These are phyloP conservation scores for Lactarius sanguifluus DNA, from an alignment of 768 basidiomycete species.

Conservation along the genomic window DNA sequence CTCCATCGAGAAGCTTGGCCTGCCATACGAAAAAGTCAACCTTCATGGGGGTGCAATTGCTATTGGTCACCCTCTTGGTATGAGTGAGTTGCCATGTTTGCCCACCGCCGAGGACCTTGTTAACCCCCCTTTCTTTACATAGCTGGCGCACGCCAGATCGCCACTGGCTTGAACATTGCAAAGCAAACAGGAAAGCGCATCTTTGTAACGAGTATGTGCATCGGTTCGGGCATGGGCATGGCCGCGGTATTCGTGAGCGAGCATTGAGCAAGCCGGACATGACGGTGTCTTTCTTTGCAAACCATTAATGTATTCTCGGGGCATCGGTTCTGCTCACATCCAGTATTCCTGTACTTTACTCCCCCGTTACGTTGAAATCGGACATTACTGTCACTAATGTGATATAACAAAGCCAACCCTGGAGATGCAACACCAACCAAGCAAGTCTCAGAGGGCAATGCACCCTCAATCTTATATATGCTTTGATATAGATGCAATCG, in stretches of 20 bases:
- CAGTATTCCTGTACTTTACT: slow-evolving; percentile 3
- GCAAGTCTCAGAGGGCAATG: too few species aligned
- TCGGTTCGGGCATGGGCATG: slow-evolving; percentile 91
- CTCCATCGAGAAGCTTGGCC: slow-evolving; percentile 63
- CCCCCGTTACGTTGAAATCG: slow-evolving; percentile 3
- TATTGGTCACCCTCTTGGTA: slow-evolving; percentile 84
- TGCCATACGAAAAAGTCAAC: slow-evolving; percentile 81
- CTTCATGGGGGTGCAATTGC: slow-evolving; percentile 87
- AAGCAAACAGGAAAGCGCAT: slow-evolving; percentile 74
- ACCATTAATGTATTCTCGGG: slow-evolving; percentile 5
- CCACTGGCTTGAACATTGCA: slow-evolving; percentile 78
- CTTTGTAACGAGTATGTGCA: slow-evolving; percentile 91
- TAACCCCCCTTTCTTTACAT: not conserved
- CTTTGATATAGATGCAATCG: too few species aligned
- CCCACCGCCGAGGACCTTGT: not conserved
- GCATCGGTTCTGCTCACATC: not conserved
- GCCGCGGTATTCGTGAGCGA: slow-evolving; percentile 84
- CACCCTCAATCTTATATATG: too few species aligned
- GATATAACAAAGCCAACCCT: too few species aligned
- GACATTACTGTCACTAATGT: not conserved
- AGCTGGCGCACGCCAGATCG: slow-evolving; percentile 87
- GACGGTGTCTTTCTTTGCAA: not conserved
- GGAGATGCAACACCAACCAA: too few species aligned
- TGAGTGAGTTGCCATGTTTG: slow-evolving; percentile 52
- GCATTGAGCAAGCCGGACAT: slow-evolving; percentile 45